phyloP scores from a whole-genome alignment of 208 protist species.

The Leishmania guyanensis region DNA sequence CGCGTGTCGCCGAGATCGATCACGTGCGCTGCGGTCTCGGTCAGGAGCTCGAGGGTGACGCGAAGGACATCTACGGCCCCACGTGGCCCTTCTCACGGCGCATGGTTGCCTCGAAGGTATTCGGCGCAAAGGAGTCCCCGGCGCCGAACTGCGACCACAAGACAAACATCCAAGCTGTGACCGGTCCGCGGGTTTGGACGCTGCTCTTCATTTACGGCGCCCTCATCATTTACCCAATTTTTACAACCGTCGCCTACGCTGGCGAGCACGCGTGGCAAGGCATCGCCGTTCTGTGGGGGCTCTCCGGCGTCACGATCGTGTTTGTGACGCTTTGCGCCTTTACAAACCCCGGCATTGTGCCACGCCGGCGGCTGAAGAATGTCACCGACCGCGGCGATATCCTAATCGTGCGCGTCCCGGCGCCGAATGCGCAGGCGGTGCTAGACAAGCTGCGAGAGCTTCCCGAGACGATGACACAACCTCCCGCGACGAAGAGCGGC shows the following conservation, averaged over 20 bases:
- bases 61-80: slow-evolving; percentile 46
- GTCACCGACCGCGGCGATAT: slow-evolving; percentile 38
- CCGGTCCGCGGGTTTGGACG: slow-evolving; percentile 24
- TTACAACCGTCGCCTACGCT: slow-evolving; percentile 37
- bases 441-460: slow-evolving; percentile 28
- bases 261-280: slow-evolving; percentile 25
- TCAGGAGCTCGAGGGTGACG: slow-evolving; percentile 30
- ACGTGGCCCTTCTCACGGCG: slow-evolving; percentile 36
- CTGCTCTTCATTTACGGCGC: slow-evolving; percentile 31
- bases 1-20: slow-evolving; percentile 31
- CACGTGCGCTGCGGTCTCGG: slow-evolving; percentile 42
- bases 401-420: slow-evolving; percentile 44
- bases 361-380: slow-evolving; percentile 26
- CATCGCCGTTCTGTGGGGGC: slow-evolving; percentile 32
- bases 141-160: slow-evolving; percentile 39
- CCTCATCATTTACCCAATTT: slow-evolving; percentile 28
- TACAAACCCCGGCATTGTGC: slow-evolving; percentile 60
- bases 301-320: slow-evolving; percentile 27
- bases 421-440: slow-evolving; percentile 45
- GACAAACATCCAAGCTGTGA: slow-evolving; percentile 25
- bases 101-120: slow-evolving; percentile 23
- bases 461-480: neutral
- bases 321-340: slow-evolving; percentile 41
- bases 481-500: neutral
- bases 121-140: slow-evolving; percentile 12